phyloP scores from a whole-genome alignment of 2,329 filamentous ascomycete species.

The Aspergillus sojae region DNA sequence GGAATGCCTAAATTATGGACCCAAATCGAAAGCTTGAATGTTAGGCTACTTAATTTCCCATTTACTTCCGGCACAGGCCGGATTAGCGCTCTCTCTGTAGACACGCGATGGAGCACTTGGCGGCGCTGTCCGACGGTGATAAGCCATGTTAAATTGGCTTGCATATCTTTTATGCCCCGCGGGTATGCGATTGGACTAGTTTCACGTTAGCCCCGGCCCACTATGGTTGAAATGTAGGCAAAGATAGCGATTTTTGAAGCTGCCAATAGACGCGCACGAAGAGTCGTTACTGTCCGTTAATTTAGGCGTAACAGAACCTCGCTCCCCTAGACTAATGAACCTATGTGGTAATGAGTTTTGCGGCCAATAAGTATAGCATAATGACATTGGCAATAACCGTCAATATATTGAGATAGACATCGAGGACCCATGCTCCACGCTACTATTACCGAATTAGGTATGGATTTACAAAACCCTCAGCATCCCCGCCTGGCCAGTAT shows the following conservation, averaged over 20 bases:
- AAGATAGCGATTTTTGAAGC: background rate
- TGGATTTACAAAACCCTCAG: background rate
- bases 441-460: background rate
- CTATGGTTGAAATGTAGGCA: background rate
- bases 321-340: background rate
- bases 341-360: background rate
- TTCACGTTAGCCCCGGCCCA: background rate
- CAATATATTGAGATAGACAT: background rate
- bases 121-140: background rate
- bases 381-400: background rate
- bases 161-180: background rate
- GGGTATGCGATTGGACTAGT: background rate
- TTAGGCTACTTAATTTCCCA: background rate
- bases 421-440: background rate
- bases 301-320: background rate
- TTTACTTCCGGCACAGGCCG: background rate
- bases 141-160: background rate
- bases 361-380: background rate
- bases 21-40: background rate
- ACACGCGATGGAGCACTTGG: background rate
- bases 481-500: background rate
- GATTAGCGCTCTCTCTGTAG: background rate
- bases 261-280: background rate
- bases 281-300: too few species aligned
- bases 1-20: background rate